A percentile compares a stretch with the other conserved stretches of the same genome.
These are phyloP conservation scores for Helminthosporium solani DNA, from an alignment of 2,329 filamentous ascomycete genomes.

Conservation along the genomic window DNA sequence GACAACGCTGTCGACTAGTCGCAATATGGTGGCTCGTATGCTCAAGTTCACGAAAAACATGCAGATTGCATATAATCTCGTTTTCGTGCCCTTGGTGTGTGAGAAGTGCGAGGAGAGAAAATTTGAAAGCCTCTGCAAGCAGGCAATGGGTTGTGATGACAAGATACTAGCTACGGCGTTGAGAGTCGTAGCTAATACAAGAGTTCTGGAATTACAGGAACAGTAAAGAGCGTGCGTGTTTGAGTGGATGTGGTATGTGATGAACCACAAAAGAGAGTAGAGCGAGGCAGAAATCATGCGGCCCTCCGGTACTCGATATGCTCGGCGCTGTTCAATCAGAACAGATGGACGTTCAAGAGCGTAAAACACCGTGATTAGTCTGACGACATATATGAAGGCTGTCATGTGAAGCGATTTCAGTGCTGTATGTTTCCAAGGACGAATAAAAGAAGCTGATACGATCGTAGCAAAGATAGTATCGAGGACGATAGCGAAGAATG, in stretches of 20 bases:
- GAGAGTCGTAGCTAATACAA: background rate
- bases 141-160: constrained; percentile 42
- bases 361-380: background rate
- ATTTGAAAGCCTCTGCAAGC: constrained; percentile 65
- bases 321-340: background rate
- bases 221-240: constrained; percentile 5
- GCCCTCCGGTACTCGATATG: background rate
- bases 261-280: constrained; percentile 1
- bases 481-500: background rate
- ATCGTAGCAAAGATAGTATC: background rate
- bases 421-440: background rate
- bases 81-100: constrained; percentile 61
- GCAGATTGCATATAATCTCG: constrained; percentile 66
- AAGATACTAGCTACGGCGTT: background rate
- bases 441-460: background rate
- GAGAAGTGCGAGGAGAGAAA: constrained; percentile 74
- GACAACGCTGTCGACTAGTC: constrained; percentile 73
- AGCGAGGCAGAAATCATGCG: constrained; percentile 1
- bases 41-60: constrained; percentile 65
- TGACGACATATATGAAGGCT: background rate
- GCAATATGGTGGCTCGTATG: constrained; percentile 70
- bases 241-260: constrained; percentile 5
- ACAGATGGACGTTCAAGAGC: background rate
- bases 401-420: background rate
- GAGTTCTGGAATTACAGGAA: background rate